Conservation (phyloP, 805 yeast genomes). For the Candida chauliodis region DNA sequence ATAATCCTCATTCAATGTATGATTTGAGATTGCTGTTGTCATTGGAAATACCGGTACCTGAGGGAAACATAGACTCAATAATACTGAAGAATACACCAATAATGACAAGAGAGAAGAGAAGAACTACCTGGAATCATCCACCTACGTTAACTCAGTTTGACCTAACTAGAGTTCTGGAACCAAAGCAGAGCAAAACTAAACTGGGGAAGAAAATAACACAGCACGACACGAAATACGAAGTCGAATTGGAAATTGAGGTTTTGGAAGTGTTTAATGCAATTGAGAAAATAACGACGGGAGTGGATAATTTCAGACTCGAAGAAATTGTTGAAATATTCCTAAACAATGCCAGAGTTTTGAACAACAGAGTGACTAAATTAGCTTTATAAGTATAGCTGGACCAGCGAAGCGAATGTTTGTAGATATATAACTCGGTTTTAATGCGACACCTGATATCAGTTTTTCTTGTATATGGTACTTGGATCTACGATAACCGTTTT, state of each 20-base stretch:
- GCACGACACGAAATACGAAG: slow-evolving; percentile 34
- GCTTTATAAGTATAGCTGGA: no score
- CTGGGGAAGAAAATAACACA: slow-evolving; percentile 33
- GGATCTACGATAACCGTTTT: no score
- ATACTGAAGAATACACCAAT: slow-evolving; percentile 51
- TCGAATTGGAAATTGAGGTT: slow-evolving; percentile 40
- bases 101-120: slow-evolving; percentile 63
- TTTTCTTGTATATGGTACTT: no score
- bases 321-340: slow-evolving; percentile 44
- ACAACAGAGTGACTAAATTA: slow-evolving; percentile 40
- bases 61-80: slow-evolving; percentile 50
- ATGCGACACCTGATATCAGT: no score
- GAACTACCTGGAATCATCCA: slow-evolving; percentile 70
- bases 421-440: no score
- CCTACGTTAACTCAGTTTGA: slow-evolving; percentile 73
- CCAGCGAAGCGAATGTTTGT: no score
- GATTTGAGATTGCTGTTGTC: slow-evolving; percentile 76
- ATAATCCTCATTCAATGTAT: slow-evolving; percentile 71
- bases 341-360: slow-evolving; percentile 42
- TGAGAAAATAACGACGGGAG: slow-evolving; percentile 37
- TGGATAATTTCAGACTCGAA: slow-evolving; percentile 37
- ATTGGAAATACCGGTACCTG: slow-evolving; percentile 70
- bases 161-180: slow-evolving; percentile 55
- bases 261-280: slow-evolving; percentile 38
- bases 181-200: slow-evolving; percentile 34